Evolutionary conservation across 2,329 filamentous ascomycete species (phyloP).

Genomic region (Didymella arachidicola): DNA sequence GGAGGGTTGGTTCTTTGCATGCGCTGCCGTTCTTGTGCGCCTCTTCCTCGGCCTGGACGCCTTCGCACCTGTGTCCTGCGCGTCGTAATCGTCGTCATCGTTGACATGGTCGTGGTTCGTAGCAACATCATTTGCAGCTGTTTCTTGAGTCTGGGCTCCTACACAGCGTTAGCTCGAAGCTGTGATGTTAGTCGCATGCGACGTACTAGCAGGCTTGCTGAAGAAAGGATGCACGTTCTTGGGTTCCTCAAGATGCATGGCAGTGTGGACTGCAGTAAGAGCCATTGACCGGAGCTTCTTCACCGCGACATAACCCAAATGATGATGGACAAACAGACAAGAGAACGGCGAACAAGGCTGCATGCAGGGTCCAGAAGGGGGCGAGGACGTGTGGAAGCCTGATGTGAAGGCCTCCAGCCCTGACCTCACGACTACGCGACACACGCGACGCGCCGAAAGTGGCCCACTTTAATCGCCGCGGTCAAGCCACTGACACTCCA

Average conservation of each 20-base stretch:
- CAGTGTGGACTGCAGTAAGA: constrained; percentile 45
- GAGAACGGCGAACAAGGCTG: not conserved
- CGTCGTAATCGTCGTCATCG: constrained; percentile 31
- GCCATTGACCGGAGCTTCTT: constrained; percentile 43
- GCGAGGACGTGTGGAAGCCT: constrained; percentile 10
- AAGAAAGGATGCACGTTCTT: constrained; percentile 52
- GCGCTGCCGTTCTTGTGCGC: constrained; percentile 30
- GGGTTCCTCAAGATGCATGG: constrained; percentile 49
- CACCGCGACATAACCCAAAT: constrained; percentile 9
- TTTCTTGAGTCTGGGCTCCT: constrained; percentile 29
- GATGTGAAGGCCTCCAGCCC: not conserved
- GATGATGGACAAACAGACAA: not conserved
- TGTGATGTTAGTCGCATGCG: not conserved
- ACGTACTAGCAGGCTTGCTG: constrained; percentile 40
- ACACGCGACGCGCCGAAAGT: constrained; percentile 27
- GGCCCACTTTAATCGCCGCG: constrained; percentile 3
- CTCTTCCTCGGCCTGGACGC: constrained; percentile 32
- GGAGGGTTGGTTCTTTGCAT: constrained; percentile 35
- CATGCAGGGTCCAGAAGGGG: not conserved
- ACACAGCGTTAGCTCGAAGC: constrained; percentile 6
- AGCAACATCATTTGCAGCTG: constrained; percentile 8
- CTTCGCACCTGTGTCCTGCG: constrained; percentile 26
- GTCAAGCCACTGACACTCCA: not conserved
- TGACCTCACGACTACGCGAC: constrained; percentile 10
- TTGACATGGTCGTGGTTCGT: constrained; percentile 23